Evolutionary conservation across 75 land plant species (phyloP).

Genomic region (Gnetum montanum): DNA sequence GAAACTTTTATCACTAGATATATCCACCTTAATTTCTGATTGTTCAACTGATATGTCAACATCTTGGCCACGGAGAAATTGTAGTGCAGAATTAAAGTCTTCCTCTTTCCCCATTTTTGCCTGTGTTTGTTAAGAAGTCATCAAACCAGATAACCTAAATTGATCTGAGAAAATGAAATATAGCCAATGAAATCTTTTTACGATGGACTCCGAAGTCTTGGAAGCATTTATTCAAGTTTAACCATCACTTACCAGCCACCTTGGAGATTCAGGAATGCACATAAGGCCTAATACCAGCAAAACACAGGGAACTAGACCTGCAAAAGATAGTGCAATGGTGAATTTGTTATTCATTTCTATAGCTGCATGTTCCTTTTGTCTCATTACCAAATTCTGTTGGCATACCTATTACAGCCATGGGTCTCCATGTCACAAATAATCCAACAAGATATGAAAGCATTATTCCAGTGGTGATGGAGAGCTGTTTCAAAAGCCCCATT

Average conservation of each 20-base stretch:
- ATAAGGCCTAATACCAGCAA: conserved; percentile 73
- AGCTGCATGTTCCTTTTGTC: background rate
- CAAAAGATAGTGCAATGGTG: background rate
- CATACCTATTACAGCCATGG: conserved; percentile 63
- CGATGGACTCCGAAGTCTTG: background rate
- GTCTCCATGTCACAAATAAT: conserved; percentile 49
- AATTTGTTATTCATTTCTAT: background rate
- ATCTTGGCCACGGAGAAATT: conserved; percentile 80
- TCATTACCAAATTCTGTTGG: no score
- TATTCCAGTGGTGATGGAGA: conserved; percentile 77
- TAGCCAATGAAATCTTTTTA: background rate
- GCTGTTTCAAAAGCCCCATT: conserved; percentile 19
- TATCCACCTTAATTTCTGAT: conserved; percentile 73
- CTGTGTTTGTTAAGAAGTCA: conserved; percentile 22
- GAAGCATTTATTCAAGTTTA: background rate
- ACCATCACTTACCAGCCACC: conserved; percentile 76
- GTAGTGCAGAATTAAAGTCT: conserved; percentile 70
- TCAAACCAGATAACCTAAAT: background rate
- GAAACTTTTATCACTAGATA: background rate
- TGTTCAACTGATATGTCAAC: conserved; percentile 74
- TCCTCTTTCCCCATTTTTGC: conserved; percentile 72
- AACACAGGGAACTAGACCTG: conserved; percentile 75
- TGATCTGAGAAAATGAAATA: background rate
- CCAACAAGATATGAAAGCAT: conserved; percentile 74
- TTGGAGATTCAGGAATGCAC: conserved; percentile 92